Base-by-base conservation (phyloP, 2,329 filamentous ascomycete genomes). In the Exophiala viscosa region DNA sequence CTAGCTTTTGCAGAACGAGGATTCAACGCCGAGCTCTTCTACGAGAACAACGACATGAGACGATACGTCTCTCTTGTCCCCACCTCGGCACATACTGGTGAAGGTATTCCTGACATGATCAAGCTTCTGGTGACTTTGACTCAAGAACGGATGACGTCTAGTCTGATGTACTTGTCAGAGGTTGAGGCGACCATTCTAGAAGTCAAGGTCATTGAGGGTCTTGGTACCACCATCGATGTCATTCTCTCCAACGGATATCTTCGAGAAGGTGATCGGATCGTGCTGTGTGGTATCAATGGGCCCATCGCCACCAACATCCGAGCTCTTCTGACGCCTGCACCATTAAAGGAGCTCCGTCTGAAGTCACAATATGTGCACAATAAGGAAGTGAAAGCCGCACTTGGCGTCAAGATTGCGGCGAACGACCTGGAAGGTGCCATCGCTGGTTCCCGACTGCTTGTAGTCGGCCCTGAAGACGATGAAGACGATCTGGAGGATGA, bases 341-440 rank as follows among this genome's bases (percentile, higher is more conserved):
- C 90, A 55, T 84, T 99, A 69, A 93, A 90, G 68, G 93, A 99
- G 70, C 74, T 99, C 60, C 90, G 95, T 70, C 83, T 99, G 65
- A 97, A 97, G 75, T 96, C 91, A 2, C 82, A 86, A 58, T 99
- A 99, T 66, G 92, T 99, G 28, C 95, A 99, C 78, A 96, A 99
- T 78, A 97, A 99, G 77, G 90, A 96, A 71, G 91, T 96, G 75
- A 99, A 96, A 79, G 93, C 95, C 15, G 90, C 93, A 7, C 82
- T 99, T 66, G 93, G 93, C 87, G 90, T 99, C 71, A 99, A 99
- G 82, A 97, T 99, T 68, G 90, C 90, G 59, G 93, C 92, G 40
- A 95, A 96, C 63, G 90, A 91, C 59, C 86, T 99, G 17, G 93
- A 99, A 70, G 86, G 89, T 57, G 93, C 95, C 62, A 97, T 99